phyloP scores from a whole-genome alignment of 352 stramenopile genomes.

The Thalassiosira exigua region DNA sequence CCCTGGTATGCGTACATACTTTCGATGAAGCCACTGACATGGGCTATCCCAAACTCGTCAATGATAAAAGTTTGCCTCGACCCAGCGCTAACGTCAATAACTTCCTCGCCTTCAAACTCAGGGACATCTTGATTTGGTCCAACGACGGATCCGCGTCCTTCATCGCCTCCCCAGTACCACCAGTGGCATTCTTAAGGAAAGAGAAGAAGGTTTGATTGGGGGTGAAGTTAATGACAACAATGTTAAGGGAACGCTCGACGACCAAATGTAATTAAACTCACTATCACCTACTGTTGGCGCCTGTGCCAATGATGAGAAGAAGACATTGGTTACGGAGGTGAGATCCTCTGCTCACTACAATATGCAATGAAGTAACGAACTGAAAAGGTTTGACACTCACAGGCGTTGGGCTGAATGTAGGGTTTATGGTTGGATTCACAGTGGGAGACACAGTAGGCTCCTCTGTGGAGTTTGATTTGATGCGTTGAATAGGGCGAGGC shows the following conservation, averaged over 20 bases:
- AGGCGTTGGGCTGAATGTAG: no score
- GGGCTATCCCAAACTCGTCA: slow-evolving; percentile 1
- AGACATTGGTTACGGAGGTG: no score
- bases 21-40: slow-evolving; percentile 28
- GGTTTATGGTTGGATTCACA: no score
- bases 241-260: neutral
- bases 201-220: no score
- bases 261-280: no score
- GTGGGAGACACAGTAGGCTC: no score
- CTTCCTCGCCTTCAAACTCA: neutral
- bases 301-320: no score
- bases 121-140: slow-evolving; percentile 25
- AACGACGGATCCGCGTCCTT: slow-evolving; percentile 18
- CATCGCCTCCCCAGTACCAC: slow-evolving; percentile 44
- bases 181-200: slow-evolving; percentile 19
- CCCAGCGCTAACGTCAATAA: slow-evolving; percentile 38
- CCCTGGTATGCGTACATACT: slow-evolving; percentile 21
- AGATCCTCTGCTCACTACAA: no score
- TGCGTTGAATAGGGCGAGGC: no score
- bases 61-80: slow-evolving; percentile 39
- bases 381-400: no score
- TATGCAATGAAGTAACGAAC: no score
- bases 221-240: neutral
- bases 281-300: neutral
- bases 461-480: no score